Evolutionary conservation across 768 basidiomycete species (phyloP).

Genomic region (Sporobolomyces pararoseus): DNA sequence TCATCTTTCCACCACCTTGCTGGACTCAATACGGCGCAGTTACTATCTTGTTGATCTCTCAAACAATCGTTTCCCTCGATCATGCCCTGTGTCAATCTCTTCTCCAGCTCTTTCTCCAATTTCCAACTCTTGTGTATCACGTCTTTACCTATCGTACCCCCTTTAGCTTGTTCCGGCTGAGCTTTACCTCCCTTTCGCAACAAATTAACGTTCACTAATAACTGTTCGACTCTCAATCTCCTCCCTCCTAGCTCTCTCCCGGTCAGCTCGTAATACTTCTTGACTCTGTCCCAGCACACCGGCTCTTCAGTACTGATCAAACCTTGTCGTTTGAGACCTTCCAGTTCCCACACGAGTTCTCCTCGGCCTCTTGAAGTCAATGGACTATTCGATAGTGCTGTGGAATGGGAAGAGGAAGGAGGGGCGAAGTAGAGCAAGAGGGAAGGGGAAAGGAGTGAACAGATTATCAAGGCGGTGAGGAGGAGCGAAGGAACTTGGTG

Average conservation of each 20-base stretch:
- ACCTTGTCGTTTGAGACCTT: constrained; percentile 57
- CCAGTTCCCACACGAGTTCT: constrained; percentile 54
- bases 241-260: constrained; percentile 67
- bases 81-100: constrained; percentile 46
- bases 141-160: constrained; percentile 59
- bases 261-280: constrained; percentile 63
- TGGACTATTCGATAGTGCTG: constrained; percentile 53
- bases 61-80: constrained; percentile 42
- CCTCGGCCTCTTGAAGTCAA: constrained; percentile 60
- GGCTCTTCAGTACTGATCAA: constrained; percentile 68
- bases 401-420: constrained; percentile 54
- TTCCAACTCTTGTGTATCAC: constrained; percentile 64
- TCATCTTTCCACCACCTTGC: constrained; percentile 71
- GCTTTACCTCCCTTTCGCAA: constrained; percentile 42
- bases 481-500: constrained; percentile 86
- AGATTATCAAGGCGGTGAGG: constrained; percentile 57
- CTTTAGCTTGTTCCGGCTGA: not conserved
- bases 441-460: constrained; percentile 78
- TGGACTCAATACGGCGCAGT: constrained; percentile 70
- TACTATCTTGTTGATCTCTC: constrained; percentile 52
- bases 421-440: constrained; percentile 76
- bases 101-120: constrained; percentile 62
- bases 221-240: constrained; percentile 70
- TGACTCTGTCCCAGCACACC: constrained; percentile 59
- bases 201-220: constrained; percentile 63